phyloP scores from a whole-genome alignment of 495 filamentous ascomycete species.

The Aspergillus ostianus region DNA sequence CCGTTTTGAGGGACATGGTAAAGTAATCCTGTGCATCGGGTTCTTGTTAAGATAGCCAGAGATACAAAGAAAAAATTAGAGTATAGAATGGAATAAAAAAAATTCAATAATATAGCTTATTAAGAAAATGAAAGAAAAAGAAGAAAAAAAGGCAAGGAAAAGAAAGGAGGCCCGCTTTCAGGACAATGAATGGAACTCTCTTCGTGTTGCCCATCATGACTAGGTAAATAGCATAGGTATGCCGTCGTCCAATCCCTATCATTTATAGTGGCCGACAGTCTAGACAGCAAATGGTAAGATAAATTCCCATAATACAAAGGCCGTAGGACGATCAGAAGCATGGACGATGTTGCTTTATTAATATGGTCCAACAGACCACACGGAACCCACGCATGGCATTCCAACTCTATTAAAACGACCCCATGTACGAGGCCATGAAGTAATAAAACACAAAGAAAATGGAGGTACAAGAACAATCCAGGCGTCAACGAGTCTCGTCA shows the following conservation, averaged over 20 bases:
- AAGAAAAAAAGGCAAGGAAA: too few relatives aligned
- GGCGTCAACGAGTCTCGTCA: not conserved
- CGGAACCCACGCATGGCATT: not conserved
- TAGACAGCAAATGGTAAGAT: too few relatives aligned
- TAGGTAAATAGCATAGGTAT: too few relatives aligned
- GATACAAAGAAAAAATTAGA: too few relatives aligned
- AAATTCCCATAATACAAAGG: too few relatives aligned
- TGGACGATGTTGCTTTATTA: not conserved
- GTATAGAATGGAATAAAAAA: too few relatives aligned
- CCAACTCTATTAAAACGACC: not conserved
- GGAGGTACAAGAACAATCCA: not conserved
- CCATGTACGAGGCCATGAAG: not conserved
- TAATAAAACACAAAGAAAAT: not conserved
- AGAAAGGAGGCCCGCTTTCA: not conserved
- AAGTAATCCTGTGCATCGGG: not conserved
- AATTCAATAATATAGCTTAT: too few relatives aligned
- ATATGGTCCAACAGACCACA: not conserved
- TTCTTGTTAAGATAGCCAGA: too few relatives aligned
- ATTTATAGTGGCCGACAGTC: too few relatives aligned
- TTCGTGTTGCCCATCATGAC: too few relatives aligned
- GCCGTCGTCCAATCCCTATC: too few relatives aligned
- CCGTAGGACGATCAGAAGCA: not conserved
- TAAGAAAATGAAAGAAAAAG: too few relatives aligned
- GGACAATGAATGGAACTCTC: not conserved
- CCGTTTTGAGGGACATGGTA: not conserved